Conservation (phyloP, 192 early-diverging fungal species). For the Coemansia sp. region DNA sequence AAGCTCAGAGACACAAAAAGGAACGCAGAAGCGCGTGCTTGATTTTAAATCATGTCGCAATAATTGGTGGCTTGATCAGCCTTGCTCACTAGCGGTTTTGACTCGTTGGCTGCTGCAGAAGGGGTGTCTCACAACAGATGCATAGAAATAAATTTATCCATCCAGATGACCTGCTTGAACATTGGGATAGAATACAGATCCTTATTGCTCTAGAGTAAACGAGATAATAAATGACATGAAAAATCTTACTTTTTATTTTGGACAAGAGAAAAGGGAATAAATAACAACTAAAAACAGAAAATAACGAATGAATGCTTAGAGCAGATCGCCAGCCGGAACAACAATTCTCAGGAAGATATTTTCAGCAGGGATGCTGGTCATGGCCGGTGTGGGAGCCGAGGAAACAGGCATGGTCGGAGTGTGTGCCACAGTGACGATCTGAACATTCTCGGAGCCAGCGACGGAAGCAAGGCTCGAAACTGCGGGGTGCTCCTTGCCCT, state of each 20-base stretch:
- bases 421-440: slow-evolving; percentile 29
- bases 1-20: not conserved
- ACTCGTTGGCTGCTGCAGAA: too few relatives aligned
- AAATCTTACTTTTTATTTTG: too few relatives aligned
- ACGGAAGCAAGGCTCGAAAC: slow-evolving; percentile 27
- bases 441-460: slow-evolving; percentile 15
- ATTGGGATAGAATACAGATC: too few relatives aligned
- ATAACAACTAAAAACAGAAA: not conserved
- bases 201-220: too few relatives aligned
- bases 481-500: slow-evolving; percentile 18
- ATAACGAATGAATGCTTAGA: slow-evolving; percentile 1
- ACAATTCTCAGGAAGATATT: slow-evolving; percentile 37
- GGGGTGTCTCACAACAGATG: too few relatives aligned
- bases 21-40: not conserved
- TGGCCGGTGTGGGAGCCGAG: slow-evolving; percentile 31
- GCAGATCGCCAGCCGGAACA: slow-evolving; percentile 14
- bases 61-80: not conserved
- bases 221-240: too few relatives aligned
- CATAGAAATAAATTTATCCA: too few relatives aligned
- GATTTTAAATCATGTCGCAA: not conserved
- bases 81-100: not conserved
- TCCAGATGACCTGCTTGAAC: too few relatives aligned
- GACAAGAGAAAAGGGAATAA: too few relatives aligned
- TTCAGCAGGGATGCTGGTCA: slow-evolving; percentile 9
- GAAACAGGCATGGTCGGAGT: slow-evolving; percentile 26